A percentile compares a stretch with the other conserved stretches of the same genome.
Conservation (phyloP, 371 early-diverging fungal species). For the Mortierella polycephala region DNA sequence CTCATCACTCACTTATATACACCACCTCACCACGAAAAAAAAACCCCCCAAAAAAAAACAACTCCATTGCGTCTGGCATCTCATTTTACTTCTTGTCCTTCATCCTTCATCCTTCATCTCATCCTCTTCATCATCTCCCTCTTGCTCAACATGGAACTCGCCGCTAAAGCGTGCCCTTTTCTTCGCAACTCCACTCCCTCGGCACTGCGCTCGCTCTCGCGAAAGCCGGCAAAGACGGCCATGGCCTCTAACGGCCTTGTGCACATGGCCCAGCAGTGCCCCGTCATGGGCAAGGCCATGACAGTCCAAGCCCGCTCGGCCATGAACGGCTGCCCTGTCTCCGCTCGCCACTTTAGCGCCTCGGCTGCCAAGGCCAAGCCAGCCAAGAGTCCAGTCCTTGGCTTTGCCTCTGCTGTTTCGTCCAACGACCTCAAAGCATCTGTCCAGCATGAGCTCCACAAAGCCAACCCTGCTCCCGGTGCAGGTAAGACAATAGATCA, state of each 20-base stretch:
- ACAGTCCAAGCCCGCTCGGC: slow-evolving; percentile 70
- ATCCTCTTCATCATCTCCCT: neutral
- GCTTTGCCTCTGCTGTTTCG: slow-evolving; percentile 36
- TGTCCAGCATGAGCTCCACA: slow-evolving; percentile 56
- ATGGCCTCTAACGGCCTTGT: slow-evolving; percentile 66
- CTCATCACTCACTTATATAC: no score
- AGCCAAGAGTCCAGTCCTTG: slow-evolving; percentile 38
- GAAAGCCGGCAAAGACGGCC: slow-evolving; percentile 58
- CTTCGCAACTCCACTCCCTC: slow-evolving; percentile 81
- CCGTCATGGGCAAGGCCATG: slow-evolving; percentile 90
- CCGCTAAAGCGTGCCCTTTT: slow-evolving; percentile 85
- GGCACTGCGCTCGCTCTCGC: slow-evolving; percentile 78
- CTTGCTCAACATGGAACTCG: slow-evolving; percentile 62
- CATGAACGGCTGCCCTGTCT: slow-evolving; percentile 56
- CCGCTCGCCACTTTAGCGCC: slow-evolving; percentile 56
- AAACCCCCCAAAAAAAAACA: neutral
- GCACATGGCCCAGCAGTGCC: slow-evolving; percentile 87
- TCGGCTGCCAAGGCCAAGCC: slow-evolving; percentile 49
- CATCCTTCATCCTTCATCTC: neutral
- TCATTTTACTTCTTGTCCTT: neutral
- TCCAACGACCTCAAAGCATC: slow-evolving; percentile 54
- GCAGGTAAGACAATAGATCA: slow-evolving; percentile 20
- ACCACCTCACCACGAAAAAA: neutral
- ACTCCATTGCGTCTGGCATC: neutral
- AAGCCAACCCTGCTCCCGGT: slow-evolving; percentile 57